Percentiles rank a stretch among this genome's conserved stretches.
Evolutionary conservation across 108 stramenopile species (phyloP).

Genomic region (Parietichytrium sp.): DNA sequence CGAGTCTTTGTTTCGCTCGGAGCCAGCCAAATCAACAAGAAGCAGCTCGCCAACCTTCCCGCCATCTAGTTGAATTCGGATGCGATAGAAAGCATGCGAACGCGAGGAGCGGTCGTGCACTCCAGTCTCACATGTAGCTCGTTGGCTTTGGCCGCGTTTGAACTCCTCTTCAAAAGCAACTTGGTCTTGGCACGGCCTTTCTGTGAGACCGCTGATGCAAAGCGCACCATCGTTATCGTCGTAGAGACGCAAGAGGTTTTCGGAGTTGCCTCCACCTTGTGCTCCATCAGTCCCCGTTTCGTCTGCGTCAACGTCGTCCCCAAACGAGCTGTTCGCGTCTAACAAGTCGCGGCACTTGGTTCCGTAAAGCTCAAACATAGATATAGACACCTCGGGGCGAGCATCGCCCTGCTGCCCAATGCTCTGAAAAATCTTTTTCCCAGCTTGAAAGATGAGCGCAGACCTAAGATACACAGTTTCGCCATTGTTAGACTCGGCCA

Average conservation of each 20-base stretch:
- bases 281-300: not conserved
- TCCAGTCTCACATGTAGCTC: conserved; percentile 66
- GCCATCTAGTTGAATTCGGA: conserved; percentile 42
- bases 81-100: conserved; percentile 60
- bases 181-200: conserved; percentile 42
- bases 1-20: conserved; percentile 70
- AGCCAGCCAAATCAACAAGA: conserved; percentile 73
- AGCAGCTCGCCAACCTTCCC: conserved; percentile 31
- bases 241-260: conserved; percentile 38
- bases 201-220: conserved; percentile 46
- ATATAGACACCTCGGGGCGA: conserved; percentile 44
- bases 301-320: not conserved
- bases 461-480: no score
- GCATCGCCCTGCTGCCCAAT: not conserved
- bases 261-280: not conserved
- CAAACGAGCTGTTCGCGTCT: not conserved
- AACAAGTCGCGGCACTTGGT: conserved; percentile 61
- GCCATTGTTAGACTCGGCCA: no score
- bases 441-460: conserved; percentile 54
- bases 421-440: conserved; percentile 49
- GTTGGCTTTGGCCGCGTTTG: conserved; percentile 50
- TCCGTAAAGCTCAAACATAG: conserved; percentile 63
- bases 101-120: conserved; percentile 60
- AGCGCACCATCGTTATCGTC: conserved; percentile 54
- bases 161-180: conserved; percentile 52